Evolutionary conservation across 2,329 filamentous ascomycete species (phyloP), one percentile per base, ranked within the genome.

Genomic region (Macrophomina pseudophaseolina): DNA sequence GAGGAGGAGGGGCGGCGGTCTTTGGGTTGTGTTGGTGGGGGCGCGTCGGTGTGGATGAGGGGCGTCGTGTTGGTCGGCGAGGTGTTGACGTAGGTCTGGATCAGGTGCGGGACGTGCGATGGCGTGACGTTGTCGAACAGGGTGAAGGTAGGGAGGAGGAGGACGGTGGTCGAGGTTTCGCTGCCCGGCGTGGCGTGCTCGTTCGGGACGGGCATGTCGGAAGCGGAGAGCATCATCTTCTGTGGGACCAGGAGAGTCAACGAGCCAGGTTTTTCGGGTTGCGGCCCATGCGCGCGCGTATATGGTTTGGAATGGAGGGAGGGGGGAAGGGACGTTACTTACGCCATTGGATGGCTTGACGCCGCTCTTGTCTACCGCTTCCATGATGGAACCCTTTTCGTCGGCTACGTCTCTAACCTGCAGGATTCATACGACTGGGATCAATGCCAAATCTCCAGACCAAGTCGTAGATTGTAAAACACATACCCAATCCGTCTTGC

Each of bases 401-500:
- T 98, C 91, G 66, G 87, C 88, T 53, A 68, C 70, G 60, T 71
- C 68, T 38, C 68, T 63, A 42, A 66, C 64, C 64, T 66, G 64
- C 54, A 63, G 66, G 23, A 23, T 23, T 23, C 23, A 23, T 2
- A 23, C 23, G 23, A 23, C 23, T 23, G 23, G 23, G 23, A 3
- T 23, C 23, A 23, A 23, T 23, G 23, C 23, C 23, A 23, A 23
- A 23, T 23, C 23, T 23, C 3, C 23, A 2, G 23, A 23, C 23
- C 23, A 23, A 23, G 23, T 23, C 3, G 23, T 23, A 3, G n/a
- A 28, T 18, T 8, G 3, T 30, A 12, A 11, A 9, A n/a, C 35
- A 12, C 92, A 82, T 74, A 94, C 91, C 95, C 95, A 99, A 80
- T 99, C 95, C 32, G 90, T 86, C 86, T 97, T 97, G 68, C 93